Evolutionary conservation across 805 yeast species (phyloP).

Genomic region (Clavispora carvajalis): DNA sequence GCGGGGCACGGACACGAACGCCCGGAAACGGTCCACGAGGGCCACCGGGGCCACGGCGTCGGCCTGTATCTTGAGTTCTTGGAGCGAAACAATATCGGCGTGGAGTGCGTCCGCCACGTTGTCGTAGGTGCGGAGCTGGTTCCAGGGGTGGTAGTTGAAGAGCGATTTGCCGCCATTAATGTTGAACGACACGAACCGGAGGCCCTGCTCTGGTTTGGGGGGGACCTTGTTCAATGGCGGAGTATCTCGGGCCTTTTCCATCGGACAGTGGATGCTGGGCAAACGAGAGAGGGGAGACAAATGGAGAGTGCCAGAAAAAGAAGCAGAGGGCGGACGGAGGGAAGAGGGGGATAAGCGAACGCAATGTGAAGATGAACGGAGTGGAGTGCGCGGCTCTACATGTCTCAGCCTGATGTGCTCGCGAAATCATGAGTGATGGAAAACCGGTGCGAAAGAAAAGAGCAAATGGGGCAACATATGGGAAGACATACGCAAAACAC

Average conservation of each 20-base stretch:
- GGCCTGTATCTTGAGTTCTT: constrained; percentile 65
- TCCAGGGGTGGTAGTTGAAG: constrained; percentile 84
- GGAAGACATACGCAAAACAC: too few species aligned
- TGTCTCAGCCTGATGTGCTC: too few species aligned
- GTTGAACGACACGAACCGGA: constrained; percentile 68
- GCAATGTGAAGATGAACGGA: too few species aligned
- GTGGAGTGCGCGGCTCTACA: too few species aligned
- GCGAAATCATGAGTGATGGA: too few species aligned
- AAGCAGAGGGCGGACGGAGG: too few species aligned
- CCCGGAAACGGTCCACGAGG: constrained; percentile 49
- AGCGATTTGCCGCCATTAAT: constrained; percentile 81
- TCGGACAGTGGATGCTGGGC: not conserved
- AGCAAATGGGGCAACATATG: too few species aligned
- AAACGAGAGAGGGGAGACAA: too few species aligned
- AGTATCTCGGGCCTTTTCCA: not conserved
- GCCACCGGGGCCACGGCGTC: constrained; percentile 34
- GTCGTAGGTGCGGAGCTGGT: constrained; percentile 34
- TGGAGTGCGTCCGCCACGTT: constrained; percentile 47
- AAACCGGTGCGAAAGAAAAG: too few species aligned
- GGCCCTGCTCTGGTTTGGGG: constrained; percentile 4
- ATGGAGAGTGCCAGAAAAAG: too few species aligned
- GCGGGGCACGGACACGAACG: constrained; percentile 66
- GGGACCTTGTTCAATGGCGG: constrained; percentile 11
- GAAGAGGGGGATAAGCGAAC: too few species aligned
- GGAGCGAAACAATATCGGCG: constrained; percentile 80